These are phyloP conservation scores for Penicillium sp. DNA, from an alignment of 2,329 filamentous ascomycete species.

Conservation along the genomic window DNA sequence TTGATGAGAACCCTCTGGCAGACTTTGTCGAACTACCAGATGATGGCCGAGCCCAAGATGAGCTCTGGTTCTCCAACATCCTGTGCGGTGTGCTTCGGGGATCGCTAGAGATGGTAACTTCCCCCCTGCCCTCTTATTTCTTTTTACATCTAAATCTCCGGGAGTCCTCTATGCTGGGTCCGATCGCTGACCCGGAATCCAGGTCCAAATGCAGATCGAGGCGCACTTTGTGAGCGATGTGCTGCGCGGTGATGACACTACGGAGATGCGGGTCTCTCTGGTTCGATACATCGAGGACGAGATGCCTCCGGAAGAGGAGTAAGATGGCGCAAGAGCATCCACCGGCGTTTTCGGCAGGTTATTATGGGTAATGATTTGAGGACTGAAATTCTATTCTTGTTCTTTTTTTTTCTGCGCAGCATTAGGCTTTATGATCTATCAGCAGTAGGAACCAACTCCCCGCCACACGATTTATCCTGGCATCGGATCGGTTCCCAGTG, in stretches of 20 bases:
- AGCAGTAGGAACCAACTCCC: constrained; percentile 12
- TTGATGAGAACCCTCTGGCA: constrained; percentile 94
- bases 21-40: constrained; percentile 98
- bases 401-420: not conserved
- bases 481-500: constrained; percentile 7
- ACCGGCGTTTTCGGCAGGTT: constrained; percentile 24
- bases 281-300: constrained; percentile 97
- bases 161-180: constrained; percentile 15
- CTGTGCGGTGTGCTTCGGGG: constrained; percentile 90
- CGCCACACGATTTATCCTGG: constrained; percentile 21
- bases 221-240: constrained; percentile 95
- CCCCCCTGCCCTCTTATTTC: not conserved
- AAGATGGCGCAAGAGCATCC: not conserved
- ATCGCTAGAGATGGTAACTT: constrained; percentile 84
- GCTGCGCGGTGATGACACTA: constrained; percentile 88
- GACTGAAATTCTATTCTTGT: constrained; percentile 3
- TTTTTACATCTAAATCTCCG: constrained; percentile 2
- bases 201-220: constrained; percentile 96
- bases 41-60: constrained; percentile 91
- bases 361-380: constrained; percentile 5
- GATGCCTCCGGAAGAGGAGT: constrained; percentile 94
- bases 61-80: constrained; percentile 98
- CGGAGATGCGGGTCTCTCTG: constrained; percentile 92
- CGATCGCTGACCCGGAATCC: constrained; percentile 22
- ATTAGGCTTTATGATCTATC: constrained; percentile 28